These are phyloP conservation scores for Auxenochlorella pyrenoidosa DNA, from an alignment of 139 green algal genomes.

Conservation along the genomic window DNA sequence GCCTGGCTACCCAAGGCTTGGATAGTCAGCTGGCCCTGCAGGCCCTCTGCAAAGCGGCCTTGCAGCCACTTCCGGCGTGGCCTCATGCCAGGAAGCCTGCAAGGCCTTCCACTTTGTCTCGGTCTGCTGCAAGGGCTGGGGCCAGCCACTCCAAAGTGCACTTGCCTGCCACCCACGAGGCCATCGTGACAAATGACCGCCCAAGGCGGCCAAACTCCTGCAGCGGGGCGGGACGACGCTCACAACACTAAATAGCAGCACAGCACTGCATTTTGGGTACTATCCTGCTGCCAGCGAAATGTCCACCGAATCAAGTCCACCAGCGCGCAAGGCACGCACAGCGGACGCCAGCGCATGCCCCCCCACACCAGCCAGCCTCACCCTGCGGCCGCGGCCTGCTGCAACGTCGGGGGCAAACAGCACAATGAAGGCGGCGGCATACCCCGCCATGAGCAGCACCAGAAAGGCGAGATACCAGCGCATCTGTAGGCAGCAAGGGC, in stretches of 20 bases:
- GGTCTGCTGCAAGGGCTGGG: too few species aligned
- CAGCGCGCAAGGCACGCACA: too few species aligned
- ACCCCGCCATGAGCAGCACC: conserved; percentile 14
- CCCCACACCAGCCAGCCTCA: not conserved
- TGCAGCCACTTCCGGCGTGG: too few species aligned
- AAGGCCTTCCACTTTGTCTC: too few species aligned
- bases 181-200: not conserved
- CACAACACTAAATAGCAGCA: not conserved
- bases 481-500: not conserved
- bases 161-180: conserved; percentile 1
- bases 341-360: too few species aligned
- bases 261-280: not conserved
- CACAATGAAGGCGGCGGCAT: conserved; percentile 15
- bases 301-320: too few species aligned
- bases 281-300: too few species aligned
- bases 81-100: too few species aligned
- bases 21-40: too few species aligned
- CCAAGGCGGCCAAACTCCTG: conserved; percentile 21
- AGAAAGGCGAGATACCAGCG: not conserved
- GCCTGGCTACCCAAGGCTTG: too few species aligned
- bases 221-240: not conserved
- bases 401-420: conserved; percentile 7
- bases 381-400: not conserved
- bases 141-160: too few species aligned
- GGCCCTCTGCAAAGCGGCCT: too few species aligned